Conservation (phyloP, 2,329 filamentous ascomycete species). For the Chaetomium strumarium region DNA sequence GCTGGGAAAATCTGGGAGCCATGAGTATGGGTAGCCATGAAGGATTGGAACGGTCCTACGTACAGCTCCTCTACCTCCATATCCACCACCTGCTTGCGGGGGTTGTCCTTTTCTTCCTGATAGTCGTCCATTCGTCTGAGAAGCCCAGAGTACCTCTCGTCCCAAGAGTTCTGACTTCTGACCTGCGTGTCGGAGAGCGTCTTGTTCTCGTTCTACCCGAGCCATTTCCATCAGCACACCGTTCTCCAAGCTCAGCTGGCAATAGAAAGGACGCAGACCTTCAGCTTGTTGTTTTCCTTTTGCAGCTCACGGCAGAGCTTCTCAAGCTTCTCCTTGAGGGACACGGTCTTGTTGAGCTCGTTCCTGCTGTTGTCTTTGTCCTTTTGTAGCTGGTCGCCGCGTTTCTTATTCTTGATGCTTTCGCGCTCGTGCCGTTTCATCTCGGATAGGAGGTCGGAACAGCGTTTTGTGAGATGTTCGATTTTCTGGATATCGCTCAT, state of each 20-base stretch:
- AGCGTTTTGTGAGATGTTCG: conserved; percentile 83
- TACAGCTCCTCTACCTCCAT: conserved; percentile 87
- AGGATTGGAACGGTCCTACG: conserved; percentile 30
- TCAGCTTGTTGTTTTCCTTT: conserved; percentile 96
- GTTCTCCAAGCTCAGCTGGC: not conserved
- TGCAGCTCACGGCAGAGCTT: conserved; percentile 92
- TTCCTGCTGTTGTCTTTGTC: conserved; percentile 87
- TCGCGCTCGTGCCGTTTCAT: conserved; percentile 96
- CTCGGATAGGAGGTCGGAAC: conserved; percentile 82
- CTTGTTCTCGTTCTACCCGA: conserved; percentile 76
- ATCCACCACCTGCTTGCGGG: conserved; percentile 73
- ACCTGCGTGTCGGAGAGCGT: conserved; percentile 82
- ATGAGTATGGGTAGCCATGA: conserved; percentile 23
- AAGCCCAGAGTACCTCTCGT: conserved; percentile 75
- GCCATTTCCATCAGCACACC: conserved; percentile 15
- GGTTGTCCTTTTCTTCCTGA: conserved; percentile 78
- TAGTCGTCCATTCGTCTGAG: conserved; percentile 82
- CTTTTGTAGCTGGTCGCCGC: conserved; percentile 89
- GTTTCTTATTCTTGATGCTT: conserved; percentile 92
- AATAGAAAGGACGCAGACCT: conserved; percentile 49
- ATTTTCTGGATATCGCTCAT: conserved; percentile 90
- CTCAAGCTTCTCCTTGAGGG: conserved; percentile 92
- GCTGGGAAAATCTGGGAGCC: conserved; percentile 66
- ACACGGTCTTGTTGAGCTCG: conserved; percentile 83
- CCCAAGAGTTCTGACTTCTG: conserved; percentile 73